Evolutionary conservation across 2,329 filamentous ascomycete species (phyloP), one percentile per base, ranked within the genome.

Genomic region (Atkinsonella texensis): DNA sequence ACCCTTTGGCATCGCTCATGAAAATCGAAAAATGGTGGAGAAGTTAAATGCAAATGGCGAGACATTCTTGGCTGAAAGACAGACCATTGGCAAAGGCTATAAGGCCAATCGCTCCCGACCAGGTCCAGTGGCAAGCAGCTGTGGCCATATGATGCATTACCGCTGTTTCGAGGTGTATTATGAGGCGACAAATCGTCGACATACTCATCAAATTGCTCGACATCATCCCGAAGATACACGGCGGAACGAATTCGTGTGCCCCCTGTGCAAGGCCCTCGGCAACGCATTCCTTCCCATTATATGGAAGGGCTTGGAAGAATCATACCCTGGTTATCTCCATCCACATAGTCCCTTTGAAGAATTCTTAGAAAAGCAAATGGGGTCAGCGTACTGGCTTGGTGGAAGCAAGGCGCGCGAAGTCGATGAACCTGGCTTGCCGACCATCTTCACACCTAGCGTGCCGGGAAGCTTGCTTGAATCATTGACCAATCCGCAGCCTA

Each of bases 141-240:
- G 93, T 67, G 93, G 93, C 2, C 93, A 98, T 66, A 94, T 98
- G 62, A 98, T 98, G 93, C 93, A 98, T 66, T 97, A 87, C 65
- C 83, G 80, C 58, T 98, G 93, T 69, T 98, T 98, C 63, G 89
- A 96, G 61, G 80, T 86, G 41, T 98, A 97, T 63, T 85, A 88
- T 57, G 81, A 87, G 45, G 89, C 91, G 4, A 95, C 89, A 0
- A 76, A 84, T 50, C 79, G 90, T 54, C 81, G 93, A 40, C 94
- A 98, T 63, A 80, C 80, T 18, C 88, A 93, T 60, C 93, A 98
- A 65, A 95, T 98, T 65, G 90, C 93, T 8, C 80, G 93, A 13
- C 88, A 95, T 60, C 93, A 97, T 60, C 93, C 93, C 0, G 94
- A 98, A 65, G 79, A 84, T 51, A 76, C 88, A 2, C 74, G 78